Conservation (phyloP, 208 protist species). For the Leishmania braziliensis region DNA sequence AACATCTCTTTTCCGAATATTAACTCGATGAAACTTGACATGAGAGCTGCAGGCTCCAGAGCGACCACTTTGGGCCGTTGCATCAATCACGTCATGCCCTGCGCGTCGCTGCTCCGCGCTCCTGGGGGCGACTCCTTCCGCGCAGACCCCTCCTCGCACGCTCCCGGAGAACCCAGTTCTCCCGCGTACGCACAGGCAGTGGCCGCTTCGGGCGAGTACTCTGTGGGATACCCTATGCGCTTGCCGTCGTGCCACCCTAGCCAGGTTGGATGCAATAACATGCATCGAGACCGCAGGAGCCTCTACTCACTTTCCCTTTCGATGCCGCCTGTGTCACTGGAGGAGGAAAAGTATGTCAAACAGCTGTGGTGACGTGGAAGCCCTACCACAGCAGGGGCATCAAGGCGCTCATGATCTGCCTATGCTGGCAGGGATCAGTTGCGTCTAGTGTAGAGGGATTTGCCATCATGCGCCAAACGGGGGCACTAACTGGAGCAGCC, state of each 20-base stretch:
- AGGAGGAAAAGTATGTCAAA: constrained; percentile 26
- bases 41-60: not conserved
- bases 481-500: not conserved
- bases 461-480: not conserved
- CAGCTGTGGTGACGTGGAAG: constrained; percentile 19
- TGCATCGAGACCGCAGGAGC: not conserved
- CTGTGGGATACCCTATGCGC: not conserved
- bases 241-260: constrained; percentile 11
- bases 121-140: not conserved
- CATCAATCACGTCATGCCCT: not conserved
- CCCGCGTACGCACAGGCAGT: constrained; percentile 5
- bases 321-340: constrained; percentile 15
- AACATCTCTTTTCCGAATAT: not conserved
- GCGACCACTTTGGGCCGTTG: not conserved
- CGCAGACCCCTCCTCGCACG: not conserved
- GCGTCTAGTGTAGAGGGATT: not conserved
- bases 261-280: constrained; percentile 6
- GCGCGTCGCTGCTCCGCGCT: not conserved
- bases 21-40: not conserved
- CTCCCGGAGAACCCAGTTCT: not conserved
- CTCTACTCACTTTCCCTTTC: not conserved
- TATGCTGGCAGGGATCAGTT: not conserved
- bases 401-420: too few species aligned
- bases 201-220: not conserved
- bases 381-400: not conserved